Evolutionary conservation across 1,139 yeast genomes (phyloP), one percentile per base, ranked within the genome.

Genomic region (Nakaseomyces glabratus): DNA sequence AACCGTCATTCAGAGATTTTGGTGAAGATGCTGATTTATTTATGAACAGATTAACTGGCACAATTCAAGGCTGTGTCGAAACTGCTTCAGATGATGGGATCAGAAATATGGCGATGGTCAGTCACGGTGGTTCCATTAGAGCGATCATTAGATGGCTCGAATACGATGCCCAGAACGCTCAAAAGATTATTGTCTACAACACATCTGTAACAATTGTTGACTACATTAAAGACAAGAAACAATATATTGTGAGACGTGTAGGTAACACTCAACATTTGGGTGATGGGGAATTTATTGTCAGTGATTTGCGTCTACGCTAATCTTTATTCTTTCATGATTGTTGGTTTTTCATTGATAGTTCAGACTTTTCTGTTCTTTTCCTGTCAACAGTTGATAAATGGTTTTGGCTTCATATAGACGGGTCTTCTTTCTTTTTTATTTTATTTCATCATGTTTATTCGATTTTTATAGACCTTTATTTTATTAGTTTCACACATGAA

Each of bases 61-160:
- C 71, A 31, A 68, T 82, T 66, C 60, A 65, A 14, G 38, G 43
- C 2, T 55, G 76, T 0, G 51, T 76, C 3, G 60, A 60, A 6
- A 58, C 59, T 11, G 62, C 73, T 7, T 43, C 49, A 2, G 49
- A 48, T 1, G 50, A 60, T 3, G 28, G 35, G 13, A 55, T 63
- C 41, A 54, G 58, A 31, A 80, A 79, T 41, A 68, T 81, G 1
- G 63, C 77, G 18, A 43, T 85, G 17, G 76, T 90, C 38, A 76
- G 90, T 9, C 96, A 86, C 52, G 96, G 96, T 13, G 95, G 95
- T 5, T 84, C 84, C 1, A 76, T 86, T 21, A 69, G 84, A 35
- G 69, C 75, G 31, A 68, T 79, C 31, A 51, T 71, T 34, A 69
- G 51, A 40, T 54, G 52, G 47, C 41, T 61, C 11, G 48, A 72